These are phyloP conservation scores for Vanrija sp. DNA, from an alignment of 1,284 basidiomycete species.

Conservation along the genomic window DNA sequence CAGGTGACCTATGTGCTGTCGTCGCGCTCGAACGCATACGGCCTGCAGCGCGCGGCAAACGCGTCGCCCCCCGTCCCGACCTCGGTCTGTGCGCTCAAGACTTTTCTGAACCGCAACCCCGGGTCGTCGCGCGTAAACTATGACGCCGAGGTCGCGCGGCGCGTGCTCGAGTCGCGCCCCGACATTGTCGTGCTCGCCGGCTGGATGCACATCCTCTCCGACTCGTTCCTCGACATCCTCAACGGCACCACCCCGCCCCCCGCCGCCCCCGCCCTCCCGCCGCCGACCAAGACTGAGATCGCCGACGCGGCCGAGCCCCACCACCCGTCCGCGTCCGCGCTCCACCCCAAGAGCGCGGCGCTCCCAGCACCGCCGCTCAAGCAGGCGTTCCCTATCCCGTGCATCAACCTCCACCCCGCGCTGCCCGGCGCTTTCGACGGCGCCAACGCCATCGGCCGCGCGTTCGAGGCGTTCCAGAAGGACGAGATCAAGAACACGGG, in stretches of 20 bases:
- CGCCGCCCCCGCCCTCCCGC: constrained; percentile 25
- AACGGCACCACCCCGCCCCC: constrained; percentile 31
- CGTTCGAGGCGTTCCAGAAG: constrained; percentile 79
- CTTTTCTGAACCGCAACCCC: constrained; percentile 71
- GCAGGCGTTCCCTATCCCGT: constrained; percentile 60
- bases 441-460: constrained; percentile 80
- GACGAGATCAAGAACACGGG: constrained; percentile 76
- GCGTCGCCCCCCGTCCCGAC: constrained; percentile 75
- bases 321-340: constrained; percentile 1
- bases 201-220: constrained; percentile 89
- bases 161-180: constrained; percentile 63
- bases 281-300: constrained; percentile 11
- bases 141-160: constrained; percentile 73
- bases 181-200: constrained; percentile 91
- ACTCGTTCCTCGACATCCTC: constrained; percentile 54
- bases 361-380: constrained; percentile 21
- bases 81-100: constrained; percentile 76
- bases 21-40: constrained; percentile 87
- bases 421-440: constrained; percentile 94
- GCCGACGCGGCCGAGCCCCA: neutral
- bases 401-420: constrained; percentile 96
- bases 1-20: constrained; percentile 81
- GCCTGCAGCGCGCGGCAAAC: constrained; percentile 70
- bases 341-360: neutral
- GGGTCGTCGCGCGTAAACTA: constrained; percentile 77